These are phyloP conservation scores for Heimioporus sp. DNA, from an alignment of 768 basidiomycete species.

Conservation along the genomic window DNA sequence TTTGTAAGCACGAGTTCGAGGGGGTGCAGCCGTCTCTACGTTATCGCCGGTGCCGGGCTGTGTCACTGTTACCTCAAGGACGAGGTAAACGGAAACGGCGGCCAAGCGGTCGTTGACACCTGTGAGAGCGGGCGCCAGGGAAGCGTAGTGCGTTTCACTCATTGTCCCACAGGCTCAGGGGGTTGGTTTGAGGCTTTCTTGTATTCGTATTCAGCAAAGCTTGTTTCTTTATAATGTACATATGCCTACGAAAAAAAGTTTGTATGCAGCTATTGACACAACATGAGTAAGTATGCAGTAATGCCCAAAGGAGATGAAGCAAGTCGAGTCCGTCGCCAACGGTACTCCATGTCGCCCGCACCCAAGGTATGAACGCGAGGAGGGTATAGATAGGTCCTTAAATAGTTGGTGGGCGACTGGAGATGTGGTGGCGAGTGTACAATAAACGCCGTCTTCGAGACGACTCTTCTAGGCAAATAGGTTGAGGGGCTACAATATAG, in stretches of 20 bases:
- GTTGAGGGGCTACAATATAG: slow-evolving; percentile 16
- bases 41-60: slow-evolving; percentile 16
- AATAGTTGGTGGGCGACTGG: slow-evolving; percentile 22
- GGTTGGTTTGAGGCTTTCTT: not conserved
- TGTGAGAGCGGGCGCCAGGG: slow-evolving; percentile 4
- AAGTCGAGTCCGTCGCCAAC: slow-evolving; percentile 17
- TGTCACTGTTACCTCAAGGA: slow-evolving; percentile 12
- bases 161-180: no score
- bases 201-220: slow-evolving; percentile 26
- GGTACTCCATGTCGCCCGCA: slow-evolving; percentile 25
- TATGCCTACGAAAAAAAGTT: slow-evolving; percentile 29
- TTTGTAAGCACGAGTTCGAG: no score
- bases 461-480: slow-evolving; percentile 24
- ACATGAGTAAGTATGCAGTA: slow-evolving; percentile 34
- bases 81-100: no score
- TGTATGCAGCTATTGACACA: slow-evolving; percentile 38
- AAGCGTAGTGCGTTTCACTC: slow-evolving; percentile 7
- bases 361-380: slow-evolving; percentile 8
- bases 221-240: slow-evolving; percentile 33
- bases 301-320: slow-evolving; percentile 32
- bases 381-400: slow-evolving; percentile 36
- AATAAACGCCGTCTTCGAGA: slow-evolving; percentile 30
- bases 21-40: not conserved
- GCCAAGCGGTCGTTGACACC: slow-evolving; percentile 3
- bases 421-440: slow-evolving; percentile 18